phyloP scores from a whole-genome alignment of 2,329 filamentous ascomycete species.

The Elsinoe perseae region DNA sequence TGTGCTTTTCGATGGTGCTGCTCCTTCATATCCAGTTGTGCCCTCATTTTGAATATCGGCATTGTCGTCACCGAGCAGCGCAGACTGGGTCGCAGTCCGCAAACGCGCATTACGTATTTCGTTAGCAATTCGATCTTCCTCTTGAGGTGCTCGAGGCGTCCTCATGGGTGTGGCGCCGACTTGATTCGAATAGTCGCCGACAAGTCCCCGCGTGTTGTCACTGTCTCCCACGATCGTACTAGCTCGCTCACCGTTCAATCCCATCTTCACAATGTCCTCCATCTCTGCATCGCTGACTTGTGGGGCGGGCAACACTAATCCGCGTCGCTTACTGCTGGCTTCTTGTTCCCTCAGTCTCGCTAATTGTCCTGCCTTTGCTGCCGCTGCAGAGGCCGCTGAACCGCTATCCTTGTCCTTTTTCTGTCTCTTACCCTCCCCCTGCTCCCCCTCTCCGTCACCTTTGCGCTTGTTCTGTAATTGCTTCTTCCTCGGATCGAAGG shows the following conservation, averaged over 20 bases:
- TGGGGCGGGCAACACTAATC: conserved; percentile 75
- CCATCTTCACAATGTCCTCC: conserved; percentile 98
- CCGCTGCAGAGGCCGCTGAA: conserved; percentile 75
- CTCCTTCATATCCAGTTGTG: conserved; percentile 83
- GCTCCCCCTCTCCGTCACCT: conserved; percentile 77
- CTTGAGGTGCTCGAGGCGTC: conserved; percentile 81
- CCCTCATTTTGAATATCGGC: conserved; percentile 72
- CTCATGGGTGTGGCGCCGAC: conserved; percentile 80
- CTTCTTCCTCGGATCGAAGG: conserved; percentile 88
- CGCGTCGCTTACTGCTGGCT: conserved; percentile 84
- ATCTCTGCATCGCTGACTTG: conserved; percentile 90
- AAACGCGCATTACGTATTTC: conserved; percentile 92
- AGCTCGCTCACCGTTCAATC: conserved; percentile 82
- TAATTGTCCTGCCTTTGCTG: conserved; percentile 85
- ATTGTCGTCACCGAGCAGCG: conserved; percentile 86
- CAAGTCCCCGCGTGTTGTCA: conserved; percentile 72
- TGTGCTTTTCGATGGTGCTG: conserved; percentile 68
- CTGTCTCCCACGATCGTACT: conserved; percentile 71
- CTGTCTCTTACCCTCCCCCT: conserved; percentile 68
- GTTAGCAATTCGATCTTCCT: conserved; percentile 93
- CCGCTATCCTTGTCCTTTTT: conserved; percentile 79
- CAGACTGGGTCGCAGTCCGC: conserved; percentile 88
- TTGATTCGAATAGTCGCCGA: conserved; percentile 78
- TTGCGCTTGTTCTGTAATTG: conserved; percentile 89
- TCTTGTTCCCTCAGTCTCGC: conserved; percentile 94